These are phyloP conservation scores for Elongisporangium anandrum DNA, from an alignment of 352 stramenopile genomes.

Conservation along the genomic window DNA sequence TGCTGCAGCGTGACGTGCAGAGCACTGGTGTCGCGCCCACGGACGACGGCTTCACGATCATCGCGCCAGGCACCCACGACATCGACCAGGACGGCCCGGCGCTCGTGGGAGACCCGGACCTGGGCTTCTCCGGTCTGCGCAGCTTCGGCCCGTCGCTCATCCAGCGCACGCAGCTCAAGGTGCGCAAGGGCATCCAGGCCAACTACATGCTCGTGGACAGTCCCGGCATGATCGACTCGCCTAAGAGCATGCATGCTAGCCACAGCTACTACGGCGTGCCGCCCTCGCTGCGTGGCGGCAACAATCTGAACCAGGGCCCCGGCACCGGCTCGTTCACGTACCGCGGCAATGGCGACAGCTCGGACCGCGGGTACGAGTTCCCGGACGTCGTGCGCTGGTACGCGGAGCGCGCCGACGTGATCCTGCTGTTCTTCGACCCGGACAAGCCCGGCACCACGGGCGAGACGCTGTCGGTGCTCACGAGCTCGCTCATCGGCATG, in stretches of 20 bases:
- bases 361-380: constrained; percentile 97
- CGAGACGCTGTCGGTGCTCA: constrained; percentile 97
- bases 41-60: constrained; percentile 99
- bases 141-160: constrained; percentile 97
- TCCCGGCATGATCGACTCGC: constrained; percentile 99
- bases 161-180: constrained; percentile 98
- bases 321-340: constrained; percentile 17
- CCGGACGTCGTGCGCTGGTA: constrained; percentile 97
- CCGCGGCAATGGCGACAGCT: constrained; percentile 43
- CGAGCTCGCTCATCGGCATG: constrained; percentile 95
- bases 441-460: constrained; percentile 99
- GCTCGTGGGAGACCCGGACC: constrained; percentile 95
- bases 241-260: constrained; percentile 64
- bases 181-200: constrained; percentile 90
- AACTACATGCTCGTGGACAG: constrained; percentile 99
- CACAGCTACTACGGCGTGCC: constrained; percentile 46
- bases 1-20: constrained; percentile 95
- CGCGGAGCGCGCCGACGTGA: constrained; percentile 97
- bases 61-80: constrained; percentile 94
- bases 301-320: background rate
- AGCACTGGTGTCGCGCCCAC: constrained; percentile 99
- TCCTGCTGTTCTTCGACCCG: constrained; percentile 99
- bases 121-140: constrained; percentile 95
- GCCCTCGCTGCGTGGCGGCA: constrained; percentile 20
- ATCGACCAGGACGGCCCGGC: constrained; percentile 96